These are phyloP conservation scores for Amanita muscaria DNA, from an alignment of 768 basidiomycete species.

Conservation along the genomic window DNA sequence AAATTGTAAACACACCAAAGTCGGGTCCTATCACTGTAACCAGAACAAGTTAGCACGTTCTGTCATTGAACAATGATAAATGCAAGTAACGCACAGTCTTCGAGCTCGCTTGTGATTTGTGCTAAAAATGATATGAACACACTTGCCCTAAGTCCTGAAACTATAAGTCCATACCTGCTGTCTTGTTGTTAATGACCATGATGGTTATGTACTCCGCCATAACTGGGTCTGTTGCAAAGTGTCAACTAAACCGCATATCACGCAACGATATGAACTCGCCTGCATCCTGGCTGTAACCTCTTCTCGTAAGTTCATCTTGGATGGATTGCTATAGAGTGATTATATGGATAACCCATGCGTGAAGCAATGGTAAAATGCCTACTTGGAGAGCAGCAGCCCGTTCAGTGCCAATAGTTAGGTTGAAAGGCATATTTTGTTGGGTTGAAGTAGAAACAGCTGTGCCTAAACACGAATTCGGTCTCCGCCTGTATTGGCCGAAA, in stretches of 20 bases:
- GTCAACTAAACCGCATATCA: slow-evolving; percentile 5
- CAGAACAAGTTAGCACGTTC: slow-evolving; percentile 7
- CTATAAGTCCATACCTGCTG: slow-evolving; percentile 42
- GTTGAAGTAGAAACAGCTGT: slow-evolving; percentile 17
- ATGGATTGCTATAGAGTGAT: slow-evolving; percentile 50
- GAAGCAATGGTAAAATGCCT: slow-evolving; percentile 9
- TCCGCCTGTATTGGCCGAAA: neutral
- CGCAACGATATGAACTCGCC: slow-evolving; percentile 36
- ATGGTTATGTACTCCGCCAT: slow-evolving; percentile 95
- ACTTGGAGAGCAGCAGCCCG: slow-evolving; percentile 67
- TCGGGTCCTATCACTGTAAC: slow-evolving; percentile 65
- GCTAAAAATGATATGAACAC: slow-evolving; percentile 31
- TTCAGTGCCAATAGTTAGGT: slow-evolving; percentile 72
- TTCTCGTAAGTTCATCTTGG: slow-evolving; percentile 69
- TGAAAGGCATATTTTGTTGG: slow-evolving; percentile 51
- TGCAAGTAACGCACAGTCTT: slow-evolving; percentile 53
- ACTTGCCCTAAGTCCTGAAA: neutral
- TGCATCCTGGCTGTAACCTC: slow-evolving; percentile 67
- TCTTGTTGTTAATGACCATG: slow-evolving; percentile 92
- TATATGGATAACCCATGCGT: slow-evolving; percentile 12
- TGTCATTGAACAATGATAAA: slow-evolving; percentile 1
- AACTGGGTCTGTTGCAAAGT: slow-evolving; percentile 53
- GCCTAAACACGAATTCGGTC: slow-evolving; percentile 3
- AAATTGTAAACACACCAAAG: slow-evolving; percentile 44
- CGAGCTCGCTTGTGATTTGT: slow-evolving; percentile 82